phyloP scores from a whole-genome alignment of 495 filamentous ascomycete species.

The Aspergillus asperescens region DNA sequence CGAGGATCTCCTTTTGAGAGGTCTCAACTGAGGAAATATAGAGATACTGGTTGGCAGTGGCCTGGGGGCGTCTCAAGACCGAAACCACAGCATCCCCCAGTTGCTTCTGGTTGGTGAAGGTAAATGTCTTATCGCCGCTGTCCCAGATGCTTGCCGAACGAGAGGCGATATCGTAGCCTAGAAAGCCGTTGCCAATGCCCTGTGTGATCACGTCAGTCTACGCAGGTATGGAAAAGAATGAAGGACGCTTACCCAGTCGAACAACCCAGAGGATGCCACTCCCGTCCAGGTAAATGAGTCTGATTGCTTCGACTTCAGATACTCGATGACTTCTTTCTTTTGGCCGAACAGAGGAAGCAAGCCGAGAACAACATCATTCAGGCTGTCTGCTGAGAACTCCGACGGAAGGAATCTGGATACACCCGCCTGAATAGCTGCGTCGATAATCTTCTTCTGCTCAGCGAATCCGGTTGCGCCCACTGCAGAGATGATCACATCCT shows the following conservation, averaged over 20 bases:
- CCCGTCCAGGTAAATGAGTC: conserved; percentile 44
- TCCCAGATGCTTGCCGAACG: conserved; percentile 45
- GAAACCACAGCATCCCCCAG: conserved; percentile 37
- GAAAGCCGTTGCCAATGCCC: conserved; percentile 38
- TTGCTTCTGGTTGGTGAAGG: conserved; percentile 35
- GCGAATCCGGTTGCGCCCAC: conserved; percentile 29
- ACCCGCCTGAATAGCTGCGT: conserved; percentile 54
- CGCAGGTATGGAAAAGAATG: background rate
- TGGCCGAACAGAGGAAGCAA: conserved; percentile 39
- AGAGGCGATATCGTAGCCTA: conserved; percentile 39
- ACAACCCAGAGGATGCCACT: conserved; percentile 44
- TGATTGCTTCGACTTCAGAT: conserved; percentile 40
- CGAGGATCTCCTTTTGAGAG: conserved; percentile 44
- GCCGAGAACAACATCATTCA: conserved; percentile 28
- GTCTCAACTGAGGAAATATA: conserved; percentile 41
- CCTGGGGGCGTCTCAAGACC: conserved; percentile 32
- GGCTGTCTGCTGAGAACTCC: conserved; percentile 31
- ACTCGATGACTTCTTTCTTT: conserved; percentile 42
- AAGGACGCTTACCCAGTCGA: conserved; percentile 43
- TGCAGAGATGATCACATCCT: conserved; percentile 45
- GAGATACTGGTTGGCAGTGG: conserved; percentile 46
- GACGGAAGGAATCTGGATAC: conserved; percentile 51
- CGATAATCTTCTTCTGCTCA: conserved; percentile 48
- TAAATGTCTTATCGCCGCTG: conserved; percentile 33
- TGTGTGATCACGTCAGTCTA: conserved; percentile 7